A percentile compares a stretch with the other conserved stretches of the same genome.
phyloP scores from a whole-genome alignment of 2,329 filamentous ascomycete genomes.

The Alternaria sp. region DNA sequence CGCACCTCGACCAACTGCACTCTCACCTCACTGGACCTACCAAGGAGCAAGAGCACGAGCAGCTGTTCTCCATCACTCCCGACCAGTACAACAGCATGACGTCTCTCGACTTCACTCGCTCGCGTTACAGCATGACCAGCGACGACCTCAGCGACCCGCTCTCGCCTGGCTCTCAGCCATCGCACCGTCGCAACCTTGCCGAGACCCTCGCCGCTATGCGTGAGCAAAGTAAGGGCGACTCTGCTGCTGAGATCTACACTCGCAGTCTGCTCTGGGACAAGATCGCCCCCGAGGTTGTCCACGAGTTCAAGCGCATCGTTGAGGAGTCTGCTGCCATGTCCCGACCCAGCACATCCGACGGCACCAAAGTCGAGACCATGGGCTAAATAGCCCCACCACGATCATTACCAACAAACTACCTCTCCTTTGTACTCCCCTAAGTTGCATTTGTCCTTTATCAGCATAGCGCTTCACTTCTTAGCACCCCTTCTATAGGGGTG shows the following conservation, averaged over 20 bases:
- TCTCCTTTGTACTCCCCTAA: slow-evolving; percentile 32
- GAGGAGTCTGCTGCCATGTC: slow-evolving; percentile 67
- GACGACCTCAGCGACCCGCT: slow-evolving; percentile 47
- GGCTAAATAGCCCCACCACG: slow-evolving; percentile 22
- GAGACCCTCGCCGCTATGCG: slow-evolving; percentile 83
- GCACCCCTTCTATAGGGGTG: slow-evolving; percentile 20
- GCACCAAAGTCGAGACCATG: slow-evolving; percentile 38
- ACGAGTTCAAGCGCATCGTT: slow-evolving; percentile 91
- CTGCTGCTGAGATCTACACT: slow-evolving; percentile 87
- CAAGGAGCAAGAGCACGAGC: slow-evolving; percentile 84
- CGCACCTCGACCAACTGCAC: slow-evolving; percentile 50
- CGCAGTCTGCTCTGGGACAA: slow-evolving; percentile 92
- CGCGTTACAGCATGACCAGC: slow-evolving; percentile 57
- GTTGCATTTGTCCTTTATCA: slow-evolving; percentile 39
- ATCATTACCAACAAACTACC: slow-evolving; percentile 13
- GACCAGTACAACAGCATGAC: slow-evolving; percentile 88
- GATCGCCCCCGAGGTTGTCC: slow-evolving; percentile 88
- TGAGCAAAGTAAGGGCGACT: slow-evolving; percentile 68
- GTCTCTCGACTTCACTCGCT: slow-evolving; percentile 71
- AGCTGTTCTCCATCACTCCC: slow-evolving; percentile 83
- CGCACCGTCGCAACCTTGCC: slow-evolving; percentile 75
- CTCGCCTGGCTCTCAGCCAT: slow-evolving; percentile 51
- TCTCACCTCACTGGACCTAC: slow-evolving; percentile 64
- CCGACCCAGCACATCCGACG: slow-evolving; percentile 42
- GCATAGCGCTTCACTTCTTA: slow-evolving; percentile 45